Conservation (phyloP, 139 green algal species). For the Tetraselmis chui region DNA sequence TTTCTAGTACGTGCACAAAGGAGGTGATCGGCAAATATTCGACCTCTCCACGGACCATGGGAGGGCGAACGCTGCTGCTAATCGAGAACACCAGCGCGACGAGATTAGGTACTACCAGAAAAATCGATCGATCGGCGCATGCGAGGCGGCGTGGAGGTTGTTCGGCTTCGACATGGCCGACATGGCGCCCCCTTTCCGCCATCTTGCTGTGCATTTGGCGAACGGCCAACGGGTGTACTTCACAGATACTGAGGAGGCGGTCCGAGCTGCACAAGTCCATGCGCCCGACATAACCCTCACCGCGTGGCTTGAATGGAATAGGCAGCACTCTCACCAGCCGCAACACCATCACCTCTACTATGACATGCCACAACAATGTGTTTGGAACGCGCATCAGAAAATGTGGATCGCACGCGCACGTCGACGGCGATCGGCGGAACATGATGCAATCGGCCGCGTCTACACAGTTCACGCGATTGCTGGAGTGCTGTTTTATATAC, state of each 20-base stretch:
- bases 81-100: no score
- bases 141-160: neutral
- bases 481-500: neutral
- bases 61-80: no score
- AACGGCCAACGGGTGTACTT: neutral
- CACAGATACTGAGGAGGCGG: neutral
- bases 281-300: neutral
- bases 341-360: no score
- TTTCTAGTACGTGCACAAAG: no score
- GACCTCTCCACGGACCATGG: no score
- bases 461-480: neutral
- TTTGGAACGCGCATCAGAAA: neutral
- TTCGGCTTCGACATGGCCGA: neutral
- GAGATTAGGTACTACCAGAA: neutral
- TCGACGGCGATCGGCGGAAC: no score
- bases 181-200: neutral
- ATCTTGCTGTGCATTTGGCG: neutral
- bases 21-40: no score
- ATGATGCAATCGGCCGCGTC: neutral
- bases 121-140: neutral
- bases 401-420: neutral
- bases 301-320: neutral
- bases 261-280: neutral
- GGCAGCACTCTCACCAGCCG: no score
- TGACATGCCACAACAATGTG: neutral